phyloP scores from a whole-genome alignment of 2,329 filamentous ascomycete species.

The Aspergillus sp. region DNA sequence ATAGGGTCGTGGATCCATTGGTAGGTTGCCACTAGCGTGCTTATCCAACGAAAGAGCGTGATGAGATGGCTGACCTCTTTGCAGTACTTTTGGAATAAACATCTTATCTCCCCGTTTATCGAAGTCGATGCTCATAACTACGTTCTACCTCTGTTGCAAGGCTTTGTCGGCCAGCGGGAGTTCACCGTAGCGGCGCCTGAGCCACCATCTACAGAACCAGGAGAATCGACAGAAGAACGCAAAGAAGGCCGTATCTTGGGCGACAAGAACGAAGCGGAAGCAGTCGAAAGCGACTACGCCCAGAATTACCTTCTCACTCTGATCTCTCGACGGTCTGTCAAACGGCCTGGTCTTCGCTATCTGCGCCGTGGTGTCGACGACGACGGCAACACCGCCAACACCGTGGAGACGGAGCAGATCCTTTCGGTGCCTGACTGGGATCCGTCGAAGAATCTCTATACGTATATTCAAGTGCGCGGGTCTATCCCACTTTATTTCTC shows the following conservation, averaged over 20 bases:
- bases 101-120: conserved; percentile 66
- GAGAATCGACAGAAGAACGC: conserved; percentile 10
- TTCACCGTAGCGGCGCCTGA: conserved; percentile 58
- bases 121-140: conserved; percentile 63
- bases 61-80: no score
- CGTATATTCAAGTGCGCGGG: conserved; percentile 78
- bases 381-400: conserved; percentile 78
- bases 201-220: conserved; percentile 6
- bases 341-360: conserved; percentile 82
- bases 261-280: conserved; percentile 32
- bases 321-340: conserved; percentile 79
- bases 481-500: conserved; percentile 95
- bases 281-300: conserved; percentile 15
- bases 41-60: no score
- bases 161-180: conserved; percentile 78
- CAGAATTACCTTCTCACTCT: conserved; percentile 68
- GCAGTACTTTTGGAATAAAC: conserved; percentile 82
- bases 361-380: conserved; percentile 85
- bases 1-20: conserved; percentile 63
- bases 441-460: conserved; percentile 56
- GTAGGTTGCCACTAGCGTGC: conserved; percentile 24
- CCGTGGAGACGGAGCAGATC: conserved; percentile 91
- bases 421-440: conserved; percentile 65
- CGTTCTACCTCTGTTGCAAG: conserved; percentile 78
- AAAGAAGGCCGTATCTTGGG: conserved; percentile 30